Base-by-base conservation (phyloP, 1,139 yeast species). In the Candida glucosophila region DNA sequence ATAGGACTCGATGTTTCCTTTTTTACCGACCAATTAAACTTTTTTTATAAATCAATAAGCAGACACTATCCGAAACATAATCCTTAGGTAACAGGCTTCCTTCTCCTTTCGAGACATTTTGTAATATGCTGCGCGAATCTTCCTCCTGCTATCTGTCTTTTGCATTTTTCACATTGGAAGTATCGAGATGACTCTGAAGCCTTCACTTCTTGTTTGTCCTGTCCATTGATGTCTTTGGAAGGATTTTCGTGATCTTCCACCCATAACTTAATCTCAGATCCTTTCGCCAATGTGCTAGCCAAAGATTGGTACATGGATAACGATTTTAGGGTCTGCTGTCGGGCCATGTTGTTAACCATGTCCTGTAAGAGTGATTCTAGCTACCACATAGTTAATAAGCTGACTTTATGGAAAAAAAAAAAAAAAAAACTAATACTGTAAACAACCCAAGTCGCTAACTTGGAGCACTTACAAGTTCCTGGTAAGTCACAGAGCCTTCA, bases 101-200 rank as follows among this genome's bases (percentile, higher is more conserved):
- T 41, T 35, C 43, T 49, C 19, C 69, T 40, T 30, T 63, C 83
- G 19, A 86, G 54, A 44, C 98, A 90, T 41, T 94, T 73, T 45
- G 85, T 92, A 23, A 88, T 66, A 52, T 90, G 98, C 27, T 83
- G 88, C 3, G 97, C 96, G 59, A 83, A 86, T 32, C 98, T 61
- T 19, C 83, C 77, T 0, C 95, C 95, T 1, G 95, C 90, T 10
- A 90, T 79, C 43, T 79, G 82, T 29, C 98, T 62, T 5, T 73
- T 75, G 52, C 98, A 90, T 39, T 80, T 79, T 10, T 70, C 67
- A 53, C 98, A 90, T 31, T 59, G 69, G 44, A 85, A 83, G 49
- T 86, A 86, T 31, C 58, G 42, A 7, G 61, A 57, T 3, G 58
- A 43, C 29, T 64, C 71, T 9, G 49, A 41, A 6, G 51, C 41